phyloP scores from a whole-genome alignment of 208 protist genomes.

The Crithidia brevicula region DNA sequence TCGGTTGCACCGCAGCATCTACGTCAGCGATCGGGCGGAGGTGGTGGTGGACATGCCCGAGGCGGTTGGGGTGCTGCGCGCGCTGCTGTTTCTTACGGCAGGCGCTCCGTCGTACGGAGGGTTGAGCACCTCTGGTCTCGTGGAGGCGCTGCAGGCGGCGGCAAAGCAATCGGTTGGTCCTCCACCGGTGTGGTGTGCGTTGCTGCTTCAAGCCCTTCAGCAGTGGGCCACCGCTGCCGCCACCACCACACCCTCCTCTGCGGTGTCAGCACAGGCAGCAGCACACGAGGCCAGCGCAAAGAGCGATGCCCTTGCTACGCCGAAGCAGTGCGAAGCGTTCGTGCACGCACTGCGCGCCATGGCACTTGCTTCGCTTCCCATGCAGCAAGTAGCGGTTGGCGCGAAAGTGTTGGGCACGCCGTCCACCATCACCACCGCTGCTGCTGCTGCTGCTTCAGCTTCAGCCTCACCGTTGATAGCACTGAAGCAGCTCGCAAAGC shows the following conservation, averaged over 20 bases:
- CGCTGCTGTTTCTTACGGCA: slow-evolving; percentile 44
- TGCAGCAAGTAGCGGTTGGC: slow-evolving; percentile 16
- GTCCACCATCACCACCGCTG: too few species aligned
- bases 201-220: slow-evolving; percentile 45
- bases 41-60: slow-evolving; percentile 27
- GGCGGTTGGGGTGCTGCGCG: slow-evolving; percentile 45
- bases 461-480: neutral
- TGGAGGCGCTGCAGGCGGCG: slow-evolving; percentile 34
- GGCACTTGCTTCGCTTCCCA: slow-evolving; percentile 26
- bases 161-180: slow-evolving; percentile 11
- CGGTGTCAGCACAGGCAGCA: neutral
- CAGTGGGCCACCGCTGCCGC: slow-evolving; percentile 16
- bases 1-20: slow-evolving; percentile 32
- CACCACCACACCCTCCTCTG: too few species aligned
- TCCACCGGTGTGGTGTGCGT: slow-evolving; percentile 28
- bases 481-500: slow-evolving; percentile 34
- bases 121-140: slow-evolving; percentile 20
- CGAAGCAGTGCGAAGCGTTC: slow-evolving; percentile 15
- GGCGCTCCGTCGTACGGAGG: slow-evolving; percentile 38
- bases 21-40: slow-evolving; percentile 20
- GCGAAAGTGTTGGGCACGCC: neutral
- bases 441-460: neutral
- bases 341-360: slow-evolving; percentile 32
- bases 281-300: neutral
- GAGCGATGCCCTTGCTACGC: neutral